These are phyloP conservation scores for Cyamopsis tetragonoloba DNA, from an alignment of 306 rosid genomes.

Conservation along the genomic window DNA sequence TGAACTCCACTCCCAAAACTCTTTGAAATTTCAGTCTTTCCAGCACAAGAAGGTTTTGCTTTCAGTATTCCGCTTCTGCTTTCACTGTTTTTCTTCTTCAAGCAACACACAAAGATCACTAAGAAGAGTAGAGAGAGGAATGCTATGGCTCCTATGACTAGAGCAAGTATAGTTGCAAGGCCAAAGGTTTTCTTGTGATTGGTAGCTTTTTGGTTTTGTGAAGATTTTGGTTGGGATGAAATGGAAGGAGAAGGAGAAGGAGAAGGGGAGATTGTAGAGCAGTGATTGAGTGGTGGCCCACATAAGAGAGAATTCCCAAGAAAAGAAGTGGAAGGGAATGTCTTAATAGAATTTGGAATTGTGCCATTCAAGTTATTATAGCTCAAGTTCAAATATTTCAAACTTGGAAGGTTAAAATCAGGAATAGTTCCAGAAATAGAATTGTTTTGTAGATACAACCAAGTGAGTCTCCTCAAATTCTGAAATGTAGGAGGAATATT, in stretches of 20 bases:
- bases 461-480: constrained; percentile 56
- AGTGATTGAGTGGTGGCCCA: constrained; percentile 58
- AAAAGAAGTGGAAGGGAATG: constrained; percentile 56
- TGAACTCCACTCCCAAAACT: constrained; percentile 87
- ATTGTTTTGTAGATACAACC: constrained; percentile 60
- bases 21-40: constrained; percentile 56
- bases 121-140: constrained; percentile 39
- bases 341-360: constrained; percentile 55
- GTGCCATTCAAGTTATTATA: constrained; percentile 62
- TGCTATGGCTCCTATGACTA: constrained; percentile 50
- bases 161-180: constrained; percentile 43
- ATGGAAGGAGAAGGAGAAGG: constrained; percentile 49
- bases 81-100: constrained; percentile 35
- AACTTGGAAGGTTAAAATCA: constrained; percentile 49
- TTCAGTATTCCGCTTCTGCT: constrained; percentile 45
- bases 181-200: constrained; percentile 40
- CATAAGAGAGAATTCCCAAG: constrained; percentile 61
- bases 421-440: constrained; percentile 64
- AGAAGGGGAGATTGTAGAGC: constrained; percentile 43
- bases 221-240: too few relatives aligned
- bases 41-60: constrained; percentile 53
- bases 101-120: constrained; percentile 36
- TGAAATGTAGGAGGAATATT: constrained; percentile 48
- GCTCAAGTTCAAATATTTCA: constrained; percentile 60
- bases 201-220: constrained; percentile 27